Evolutionary conservation across 768 basidiomycete genomes (phyloP), one percentile per base, ranked within the genome.

Genomic region (Thelephora ganbajun): DNA sequence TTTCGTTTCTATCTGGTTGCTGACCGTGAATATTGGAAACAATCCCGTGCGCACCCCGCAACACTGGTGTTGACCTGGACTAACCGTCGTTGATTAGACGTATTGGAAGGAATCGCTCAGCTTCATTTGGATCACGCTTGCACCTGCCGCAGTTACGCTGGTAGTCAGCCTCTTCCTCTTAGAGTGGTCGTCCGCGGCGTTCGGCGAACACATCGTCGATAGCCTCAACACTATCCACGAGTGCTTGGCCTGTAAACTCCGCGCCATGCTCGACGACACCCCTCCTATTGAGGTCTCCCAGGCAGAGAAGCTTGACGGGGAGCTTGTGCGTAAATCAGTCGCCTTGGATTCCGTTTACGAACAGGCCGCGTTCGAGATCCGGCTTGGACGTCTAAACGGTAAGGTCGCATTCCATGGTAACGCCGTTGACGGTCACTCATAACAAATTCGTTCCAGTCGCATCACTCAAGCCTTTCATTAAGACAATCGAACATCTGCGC

Each of bases 1-100:
- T 50, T 72, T 74, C 48, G 57, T 70, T n/a, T 66, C 69, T 1
- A 63, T 72, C 20, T 74, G 69, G 68, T 52, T 70, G 16, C 55
- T 74, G 18, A 72, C 72, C 3, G 57, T 53, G 9, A 54, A 70
- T 44, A 53, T 62, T 30, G 68, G 66, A 14, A 37, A 54, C 6
- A 48, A 53, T 4, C 56, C 59, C 14, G 69, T 71, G 53, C 44
- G 64, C 12, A 41, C 22, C 4, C 22, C 14, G 18, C 22, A 14
- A 41, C 22, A 22, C 12, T 9, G 1, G 4, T 14, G 9, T 16
- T 41, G 39, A 2, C 22, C 39, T 14, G 3, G 16, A 16, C 22
- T 16, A 14, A 16, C 7, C 39, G 22, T 41, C 11, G 16, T 18
- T 41, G 18, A 14, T 41, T 22, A 64, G 55, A 53, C 58, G 19